These are phyloP conservation scores for Penicillium bialowiezense DNA, from an alignment of 495 filamentous ascomycete species.

Conservation along the genomic window DNA sequence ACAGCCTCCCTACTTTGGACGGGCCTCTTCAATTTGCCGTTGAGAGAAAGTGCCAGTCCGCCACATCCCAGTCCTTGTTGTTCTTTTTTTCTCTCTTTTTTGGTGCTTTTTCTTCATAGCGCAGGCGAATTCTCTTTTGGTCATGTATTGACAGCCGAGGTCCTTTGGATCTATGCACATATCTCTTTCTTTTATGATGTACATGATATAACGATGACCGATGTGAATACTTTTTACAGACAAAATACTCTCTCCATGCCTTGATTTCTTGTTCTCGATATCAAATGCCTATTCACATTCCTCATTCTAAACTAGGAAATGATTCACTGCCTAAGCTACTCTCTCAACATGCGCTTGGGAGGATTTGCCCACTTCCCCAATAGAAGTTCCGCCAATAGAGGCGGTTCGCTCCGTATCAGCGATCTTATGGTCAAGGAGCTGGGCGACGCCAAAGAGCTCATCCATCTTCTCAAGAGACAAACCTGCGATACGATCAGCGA, in stretches of 20 bases:
- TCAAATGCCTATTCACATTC: background rate
- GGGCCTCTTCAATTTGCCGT: background rate
- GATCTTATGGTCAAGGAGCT: constrained; percentile 17
- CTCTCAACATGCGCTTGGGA: constrained; percentile 11
- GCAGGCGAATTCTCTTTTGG: constrained; percentile 9
- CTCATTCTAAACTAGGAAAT: background rate
- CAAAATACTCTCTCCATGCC: background rate
- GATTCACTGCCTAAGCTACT: background rate
- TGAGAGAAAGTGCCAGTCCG: background rate
- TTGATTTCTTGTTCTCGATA: background rate
- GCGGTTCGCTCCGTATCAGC: constrained; percentile 17
- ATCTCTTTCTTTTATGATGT: constrained; percentile 12
- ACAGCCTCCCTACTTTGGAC: background rate
- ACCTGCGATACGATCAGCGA: constrained; percentile 16
- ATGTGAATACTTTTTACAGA: constrained; percentile 9
- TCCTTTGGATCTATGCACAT: constrained; percentile 9
- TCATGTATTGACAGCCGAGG: constrained; percentile 2
- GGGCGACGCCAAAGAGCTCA: constrained; percentile 51
- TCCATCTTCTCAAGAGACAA: constrained; percentile 49
- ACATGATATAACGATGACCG: constrained; percentile 17
- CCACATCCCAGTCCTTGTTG: no score
- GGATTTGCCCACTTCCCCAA: constrained; percentile 7
- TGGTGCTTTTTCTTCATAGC: constrained; percentile 11
- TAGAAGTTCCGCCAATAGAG: no score
- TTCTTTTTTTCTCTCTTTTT: background rate